Conservation (phyloP, 2,329 filamentous ascomycete genomes). For the Lecanicillium sp. region DNA sequence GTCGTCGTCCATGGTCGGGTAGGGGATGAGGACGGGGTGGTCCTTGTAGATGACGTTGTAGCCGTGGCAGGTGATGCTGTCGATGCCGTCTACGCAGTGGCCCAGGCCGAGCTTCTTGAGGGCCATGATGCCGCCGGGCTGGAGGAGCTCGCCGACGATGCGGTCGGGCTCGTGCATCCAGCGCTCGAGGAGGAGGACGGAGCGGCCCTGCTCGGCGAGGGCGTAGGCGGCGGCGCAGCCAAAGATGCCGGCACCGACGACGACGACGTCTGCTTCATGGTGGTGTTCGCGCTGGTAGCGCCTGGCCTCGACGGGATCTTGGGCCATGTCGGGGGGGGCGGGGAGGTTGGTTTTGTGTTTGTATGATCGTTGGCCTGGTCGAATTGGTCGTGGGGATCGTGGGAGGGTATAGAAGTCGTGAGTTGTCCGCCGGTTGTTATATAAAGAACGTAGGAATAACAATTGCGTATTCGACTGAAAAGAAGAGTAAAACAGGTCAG, state of each 20-base stretch:
- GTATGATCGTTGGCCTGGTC: background rate
- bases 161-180: constrained; percentile 89
- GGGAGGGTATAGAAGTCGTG: no score
- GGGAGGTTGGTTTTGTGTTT: background rate
- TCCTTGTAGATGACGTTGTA: constrained; percentile 85
- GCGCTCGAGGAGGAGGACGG: constrained; percentile 81
- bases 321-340: constrained; percentile 5
- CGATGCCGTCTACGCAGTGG: constrained; percentile 82
- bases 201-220: constrained; percentile 81
- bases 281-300: constrained; percentile 44
- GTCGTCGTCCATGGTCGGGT: constrained; percentile 57
- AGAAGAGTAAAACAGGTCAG: background rate
- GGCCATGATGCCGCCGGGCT: constrained; percentile 82
- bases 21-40: constrained; percentile 67
- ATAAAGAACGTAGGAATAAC: no score
- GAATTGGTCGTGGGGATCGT: no score
- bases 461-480: no score
- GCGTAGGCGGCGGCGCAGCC: constrained; percentile 82
- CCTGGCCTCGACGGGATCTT: constrained; percentile 33
- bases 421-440: no score
- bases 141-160: constrained; percentile 91
- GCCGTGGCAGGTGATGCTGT: constrained; percentile 74
- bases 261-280: constrained; percentile 74
- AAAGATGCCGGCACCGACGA: constrained; percentile 86
- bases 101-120: constrained; percentile 73